phyloP scores from a whole-genome alignment of 2,329 filamentous ascomycete species.

The Aspergillus sp. region DNA sequence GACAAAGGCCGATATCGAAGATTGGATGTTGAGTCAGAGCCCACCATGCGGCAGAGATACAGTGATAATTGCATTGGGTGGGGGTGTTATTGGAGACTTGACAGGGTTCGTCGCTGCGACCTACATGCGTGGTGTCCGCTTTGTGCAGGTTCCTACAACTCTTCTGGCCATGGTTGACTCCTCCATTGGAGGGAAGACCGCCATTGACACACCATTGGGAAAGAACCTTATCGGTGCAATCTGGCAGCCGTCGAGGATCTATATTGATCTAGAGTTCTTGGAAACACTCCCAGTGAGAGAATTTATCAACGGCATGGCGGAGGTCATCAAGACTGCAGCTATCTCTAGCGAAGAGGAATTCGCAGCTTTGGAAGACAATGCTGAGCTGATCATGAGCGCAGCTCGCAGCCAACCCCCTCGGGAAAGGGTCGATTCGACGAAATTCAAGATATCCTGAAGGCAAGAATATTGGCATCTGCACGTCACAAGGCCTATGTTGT shows the following conservation, averaged over 20 bases:
- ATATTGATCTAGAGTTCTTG: slow-evolving; percentile 88
- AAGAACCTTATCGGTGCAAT: slow-evolving; percentile 96
- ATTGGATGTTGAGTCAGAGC: slow-evolving; percentile 87
- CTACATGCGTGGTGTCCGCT: slow-evolving; percentile 95
- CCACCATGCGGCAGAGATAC: slow-evolving; percentile 86
- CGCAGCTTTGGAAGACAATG: slow-evolving; percentile 74
- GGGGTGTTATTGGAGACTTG: slow-evolving; percentile 96
- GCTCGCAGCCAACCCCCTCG: slow-evolving; percentile 58
- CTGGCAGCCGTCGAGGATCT: slow-evolving; percentile 92
- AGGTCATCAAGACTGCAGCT: slow-evolving; percentile 95
- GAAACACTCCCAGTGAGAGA: slow-evolving; percentile 86
- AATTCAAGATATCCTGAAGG: slow-evolving; percentile 67
- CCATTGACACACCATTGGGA: slow-evolving; percentile 90
- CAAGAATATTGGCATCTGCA: slow-evolving; percentile 84
- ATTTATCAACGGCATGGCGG: slow-evolving; percentile 98
- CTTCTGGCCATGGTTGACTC: slow-evolving; percentile 97
- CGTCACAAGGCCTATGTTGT: slow-evolving; percentile 91
- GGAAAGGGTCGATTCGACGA: slow-evolving; percentile 60
- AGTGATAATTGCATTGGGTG: slow-evolving; percentile 88
- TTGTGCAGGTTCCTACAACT: slow-evolving; percentile 94
- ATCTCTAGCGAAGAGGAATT: slow-evolving; percentile 94
- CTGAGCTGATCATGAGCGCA: slow-evolving; percentile 67
- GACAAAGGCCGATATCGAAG: slow-evolving; percentile 92
- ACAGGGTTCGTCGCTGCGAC: slow-evolving; percentile 96
- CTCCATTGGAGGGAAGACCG: slow-evolving; percentile 96